Percentiles rank a stretch among this genome's conserved stretches.
Conservation (phyloP, 805 yeast genomes). For the Danielozyma ontarioensis region DNA sequence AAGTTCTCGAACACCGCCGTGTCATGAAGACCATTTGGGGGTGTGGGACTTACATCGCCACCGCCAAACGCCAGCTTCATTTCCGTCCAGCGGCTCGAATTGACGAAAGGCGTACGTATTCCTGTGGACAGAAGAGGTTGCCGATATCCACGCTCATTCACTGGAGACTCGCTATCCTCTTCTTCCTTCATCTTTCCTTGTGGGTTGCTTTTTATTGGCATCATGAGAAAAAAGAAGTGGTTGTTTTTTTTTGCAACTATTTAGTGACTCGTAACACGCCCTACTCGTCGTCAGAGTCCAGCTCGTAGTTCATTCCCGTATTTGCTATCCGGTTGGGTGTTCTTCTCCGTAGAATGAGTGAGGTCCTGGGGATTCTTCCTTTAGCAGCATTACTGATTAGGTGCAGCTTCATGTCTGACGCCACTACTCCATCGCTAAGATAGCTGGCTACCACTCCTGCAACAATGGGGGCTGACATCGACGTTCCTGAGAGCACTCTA, state of each 20-base stretch:
- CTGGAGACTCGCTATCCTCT: no score
- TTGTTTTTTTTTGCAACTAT: no score
- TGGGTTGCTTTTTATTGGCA: no score
- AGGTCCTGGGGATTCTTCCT: slow-evolving; percentile 30
- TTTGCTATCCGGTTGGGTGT: slow-evolving; percentile 59
- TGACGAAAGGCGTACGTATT: slow-evolving; percentile 32
- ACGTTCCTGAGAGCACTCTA: slow-evolving; percentile 59
- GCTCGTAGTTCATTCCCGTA: no score
- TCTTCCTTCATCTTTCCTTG: no score
- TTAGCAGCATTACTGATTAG: slow-evolving; percentile 44
- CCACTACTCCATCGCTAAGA: slow-evolving; percentile 46
- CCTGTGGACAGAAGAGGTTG: neutral
- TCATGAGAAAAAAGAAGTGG: no score
- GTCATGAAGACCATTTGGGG: slow-evolving; percentile 30
- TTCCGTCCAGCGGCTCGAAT: slow-evolving; percentile 41
- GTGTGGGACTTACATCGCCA: slow-evolving; percentile 26
- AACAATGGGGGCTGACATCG: slow-evolving; percentile 78
- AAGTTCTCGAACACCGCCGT: slow-evolving; percentile 38
- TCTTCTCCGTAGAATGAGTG: slow-evolving; percentile 38
- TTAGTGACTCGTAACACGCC: no score
- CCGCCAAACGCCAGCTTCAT: slow-evolving; percentile 16
- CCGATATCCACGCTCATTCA: no score
- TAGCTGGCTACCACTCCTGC: slow-evolving; percentile 61
- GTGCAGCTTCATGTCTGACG: slow-evolving; percentile 34
- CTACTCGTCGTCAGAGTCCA: no score